These are phyloP conservation scores for Dillenia turbinata DNA, from an alignment of 164 flowering plant genomes.

Conservation along the genomic window DNA sequence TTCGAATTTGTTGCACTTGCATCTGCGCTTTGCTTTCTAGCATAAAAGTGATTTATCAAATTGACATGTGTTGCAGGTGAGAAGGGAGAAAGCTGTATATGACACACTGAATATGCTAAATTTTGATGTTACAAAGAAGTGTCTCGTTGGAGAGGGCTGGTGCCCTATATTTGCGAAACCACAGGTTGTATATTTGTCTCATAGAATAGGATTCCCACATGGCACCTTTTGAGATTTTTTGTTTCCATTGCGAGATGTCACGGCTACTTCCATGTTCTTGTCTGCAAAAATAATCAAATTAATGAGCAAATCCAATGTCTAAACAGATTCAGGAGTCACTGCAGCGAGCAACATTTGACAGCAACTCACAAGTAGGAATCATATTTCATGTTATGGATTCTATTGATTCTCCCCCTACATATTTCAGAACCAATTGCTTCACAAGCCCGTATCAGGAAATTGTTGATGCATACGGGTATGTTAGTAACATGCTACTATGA, in stretches of 20 bases:
- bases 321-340: slow-evolving; percentile 87
- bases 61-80: slow-evolving; percentile 44
- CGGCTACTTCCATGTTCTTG: too few species aligned
- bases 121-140: slow-evolving; percentile 96
- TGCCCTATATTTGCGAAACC: slow-evolving; percentile 85
- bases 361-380: slow-evolving; percentile 90
- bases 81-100: slow-evolving; percentile 92
- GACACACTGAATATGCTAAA: slow-evolving; percentile 93
- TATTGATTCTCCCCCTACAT: slow-evolving; percentile 92
- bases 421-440: slow-evolving; percentile 75
- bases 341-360: slow-evolving; percentile 93
- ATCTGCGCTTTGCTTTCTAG: too few species aligned
- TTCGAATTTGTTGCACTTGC: not conserved
- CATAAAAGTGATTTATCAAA: not conserved
- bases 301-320: not conserved
- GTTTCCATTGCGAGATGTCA: too few species aligned
- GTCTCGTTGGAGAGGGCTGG: slow-evolving; percentile 99
- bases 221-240: too few species aligned
- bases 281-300: too few species aligned
- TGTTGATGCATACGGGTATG: slow-evolving; percentile 98
- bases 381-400: slow-evolving; percentile 90
- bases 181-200: slow-evolving; percentile 38
- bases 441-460: slow-evolving; percentile 91
- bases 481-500: not conserved
- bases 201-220: too few species aligned